Evolutionary conservation across 2,329 filamentous ascomycete species (phyloP), one percentile per base, ranked within the genome.

Genomic region (Colletotrichum shisoi): DNA sequence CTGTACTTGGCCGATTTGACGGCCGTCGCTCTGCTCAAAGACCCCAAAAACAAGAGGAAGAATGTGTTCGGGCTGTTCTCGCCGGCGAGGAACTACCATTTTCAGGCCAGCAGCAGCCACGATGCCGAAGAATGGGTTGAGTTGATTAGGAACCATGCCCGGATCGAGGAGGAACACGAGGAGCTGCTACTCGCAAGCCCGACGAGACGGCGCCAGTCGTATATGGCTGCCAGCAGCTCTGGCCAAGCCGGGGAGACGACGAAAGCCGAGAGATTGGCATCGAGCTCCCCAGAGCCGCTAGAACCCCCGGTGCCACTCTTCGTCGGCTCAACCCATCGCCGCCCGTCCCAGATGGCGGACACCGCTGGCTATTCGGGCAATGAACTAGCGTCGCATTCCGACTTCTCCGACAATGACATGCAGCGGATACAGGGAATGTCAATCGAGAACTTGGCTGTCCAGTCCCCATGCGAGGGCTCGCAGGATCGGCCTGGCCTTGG

Each of bases 41-140:
- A 96, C 73, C 91, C 92, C 9, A 97, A 96, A 78, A 89, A 93
- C 69, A 94, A 91, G 76, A 90, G 91, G 66, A 87, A 92, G 59
- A 89, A 97, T 76, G 87, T 97, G 68, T 98, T 99, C 76, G 95
- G 92, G 21, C 85, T 98, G 52, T 99, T 97, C 79, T 94, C 93
- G 0, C 91, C 94, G 0, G 91, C 93, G 17, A 90, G 91, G 71
- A 98, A 97, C 79, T 97, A 91, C 79, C 93, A 97, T 74, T 88
- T 99, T 67, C 91, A 96, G 77, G 93, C 92, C 0, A 76, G 83
- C 39, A 90, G 86, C 4, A 85, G 88, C 57, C 82, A 87, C 66
- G 94, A 97, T 69, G 92, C 92, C 6, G 86, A 91, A 69, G 89
- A 91, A 74, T 99, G 95, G 95, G 91, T 97, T 19, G 84, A 91